Percentiles rank a stretch among this genome's conserved stretches.
These are phyloP conservation scores for Hirsutella minnesotensis DNA, from an alignment of 2,329 filamentous ascomycete species.

Conservation along the genomic window DNA sequence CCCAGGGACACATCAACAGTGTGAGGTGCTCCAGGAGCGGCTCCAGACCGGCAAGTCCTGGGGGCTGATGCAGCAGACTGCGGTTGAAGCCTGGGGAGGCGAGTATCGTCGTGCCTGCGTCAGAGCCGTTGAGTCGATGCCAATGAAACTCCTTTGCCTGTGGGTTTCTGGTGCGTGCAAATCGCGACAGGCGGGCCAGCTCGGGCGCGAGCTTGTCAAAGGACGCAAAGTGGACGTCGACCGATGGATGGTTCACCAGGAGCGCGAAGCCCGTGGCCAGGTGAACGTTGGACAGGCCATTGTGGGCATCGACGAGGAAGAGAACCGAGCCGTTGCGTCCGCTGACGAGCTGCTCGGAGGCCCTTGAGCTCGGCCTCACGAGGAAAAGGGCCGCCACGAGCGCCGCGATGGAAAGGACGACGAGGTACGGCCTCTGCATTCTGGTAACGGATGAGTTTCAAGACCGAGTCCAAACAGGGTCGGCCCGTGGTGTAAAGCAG, in stretches of 20 bases:
- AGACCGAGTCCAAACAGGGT: too few species aligned
- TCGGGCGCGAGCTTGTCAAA: slow-evolving; percentile 9
- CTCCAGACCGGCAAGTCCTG: slow-evolving; percentile 6
- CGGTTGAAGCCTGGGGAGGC: slow-evolving; percentile 1
- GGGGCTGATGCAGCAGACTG: too few species aligned
- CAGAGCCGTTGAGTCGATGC: slow-evolving; percentile 4
- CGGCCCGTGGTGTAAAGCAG: too few species aligned
- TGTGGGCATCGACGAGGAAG: slow-evolving; percentile 19
- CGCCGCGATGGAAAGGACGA: too few species aligned
- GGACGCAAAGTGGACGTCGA: slow-evolving; percentile 23
- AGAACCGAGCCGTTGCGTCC: slow-evolving; percentile 19
- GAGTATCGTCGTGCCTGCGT: slow-evolving; percentile 5
- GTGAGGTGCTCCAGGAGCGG: slow-evolving; percentile 5
- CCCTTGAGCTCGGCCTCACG: too few species aligned
- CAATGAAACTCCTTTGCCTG: slow-evolving; percentile 11
- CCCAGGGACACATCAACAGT: too few species aligned
- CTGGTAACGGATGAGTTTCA: too few species aligned
- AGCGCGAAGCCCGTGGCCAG: slow-evolving; percentile 21
- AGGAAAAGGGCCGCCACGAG: too few species aligned
- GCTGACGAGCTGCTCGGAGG: background rate
- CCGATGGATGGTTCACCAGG: slow-evolving; percentile 17
- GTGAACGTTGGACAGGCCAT: slow-evolving; percentile 24
- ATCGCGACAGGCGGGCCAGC: slow-evolving; percentile 6
- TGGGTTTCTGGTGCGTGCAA: slow-evolving; percentile 6
- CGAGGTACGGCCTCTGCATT: too few species aligned